Evolutionary conservation across 148 eudicot species (phyloP), one percentile per base, ranked within the genome.

Genomic region (Vaccinium corymbosum): DNA sequence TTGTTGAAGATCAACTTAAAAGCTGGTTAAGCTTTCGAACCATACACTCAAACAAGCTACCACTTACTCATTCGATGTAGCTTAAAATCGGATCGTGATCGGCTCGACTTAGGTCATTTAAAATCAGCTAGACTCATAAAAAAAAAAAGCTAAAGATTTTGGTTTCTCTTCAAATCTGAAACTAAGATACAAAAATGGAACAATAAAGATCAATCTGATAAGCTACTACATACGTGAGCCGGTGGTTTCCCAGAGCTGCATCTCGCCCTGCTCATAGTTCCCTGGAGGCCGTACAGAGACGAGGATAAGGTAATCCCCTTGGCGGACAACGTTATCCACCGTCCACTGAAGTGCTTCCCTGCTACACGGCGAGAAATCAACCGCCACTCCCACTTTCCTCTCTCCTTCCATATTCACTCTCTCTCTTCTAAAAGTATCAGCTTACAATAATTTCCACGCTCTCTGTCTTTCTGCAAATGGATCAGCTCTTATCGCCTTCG

Each of bases 211-310:
- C 68, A 11, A 62, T 25, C 29, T 7, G 22, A 62, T 20, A 25
- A 62, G n/a, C 12, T 62, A 27, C 12, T 16, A 42, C 90, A 2
- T 89, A 95, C 98, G 98, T 61, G 97, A 92, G 77, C 98, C 98
- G 49, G 97, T 89, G 86, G 93, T 46, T 83, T 87, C 92, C 98
- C 98, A 95, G 7, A 95, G 94, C 85, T 94, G 95, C 92, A 91
- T 88, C 83, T 92, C 93, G 38, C 93, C 94, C 11, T 89, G 81
- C 53, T 92, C 98, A 32, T 92, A 93, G 49, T 42, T 2, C 1
- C 64, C 81, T 8, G 78, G 82, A 25, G 91, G 85, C 0, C 52
- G 90, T 46, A 92, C 88, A 10, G 83, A 70, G 81, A 95, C 16
- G 50, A 93, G 93, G 46, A 95, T 79, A 32, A 95, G 90, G 70